Evolutionary conservation across 768 basidiomycete genomes (phyloP).

Genomic region (Hericium alpestre): DNA sequence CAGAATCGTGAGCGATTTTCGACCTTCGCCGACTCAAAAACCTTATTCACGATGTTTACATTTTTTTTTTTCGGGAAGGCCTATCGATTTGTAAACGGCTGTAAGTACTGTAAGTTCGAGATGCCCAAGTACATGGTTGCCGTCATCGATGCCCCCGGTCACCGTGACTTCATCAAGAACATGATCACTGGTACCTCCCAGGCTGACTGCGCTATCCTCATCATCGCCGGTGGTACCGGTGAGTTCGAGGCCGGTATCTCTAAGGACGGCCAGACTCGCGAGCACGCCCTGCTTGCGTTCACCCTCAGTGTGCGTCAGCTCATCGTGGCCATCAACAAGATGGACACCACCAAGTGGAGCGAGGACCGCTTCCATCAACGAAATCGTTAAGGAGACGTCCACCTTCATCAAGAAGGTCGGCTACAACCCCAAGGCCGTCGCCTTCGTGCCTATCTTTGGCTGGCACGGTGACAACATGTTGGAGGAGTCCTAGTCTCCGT

Average conservation of each 20-base stretch:
- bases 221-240: conserved; percentile 98
- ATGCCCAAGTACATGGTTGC: too few relatives aligned
- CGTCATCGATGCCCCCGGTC: conserved; percentile 99
- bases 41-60: too few relatives aligned
- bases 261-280: conserved; percentile 99
- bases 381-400: conserved; percentile 97
- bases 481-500: too few relatives aligned
- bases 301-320: conserved; percentile 99
- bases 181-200: conserved; percentile 99
- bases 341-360: conserved; percentile 99
- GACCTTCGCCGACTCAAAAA: too few relatives aligned
- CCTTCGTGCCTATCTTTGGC: conserved; percentile 99
- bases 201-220: conserved; percentile 99
- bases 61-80: too few relatives aligned
- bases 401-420: conserved; percentile 99
- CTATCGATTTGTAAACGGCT: too few relatives aligned
- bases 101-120: too few relatives aligned
- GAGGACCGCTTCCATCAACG: conserved; percentile 99
- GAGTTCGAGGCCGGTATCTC: conserved; percentile 99
- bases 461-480: conserved; percentile 99
- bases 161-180: conserved; percentile 99
- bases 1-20: too few relatives aligned
- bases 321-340: conserved; percentile 99
- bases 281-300: conserved; percentile 99
- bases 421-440: conserved; percentile 97